These are phyloP conservation scores for Ploettnerulaceae sp. DNA, from an alignment of 2,329 filamentous ascomycete species.

Conservation along the genomic window DNA sequence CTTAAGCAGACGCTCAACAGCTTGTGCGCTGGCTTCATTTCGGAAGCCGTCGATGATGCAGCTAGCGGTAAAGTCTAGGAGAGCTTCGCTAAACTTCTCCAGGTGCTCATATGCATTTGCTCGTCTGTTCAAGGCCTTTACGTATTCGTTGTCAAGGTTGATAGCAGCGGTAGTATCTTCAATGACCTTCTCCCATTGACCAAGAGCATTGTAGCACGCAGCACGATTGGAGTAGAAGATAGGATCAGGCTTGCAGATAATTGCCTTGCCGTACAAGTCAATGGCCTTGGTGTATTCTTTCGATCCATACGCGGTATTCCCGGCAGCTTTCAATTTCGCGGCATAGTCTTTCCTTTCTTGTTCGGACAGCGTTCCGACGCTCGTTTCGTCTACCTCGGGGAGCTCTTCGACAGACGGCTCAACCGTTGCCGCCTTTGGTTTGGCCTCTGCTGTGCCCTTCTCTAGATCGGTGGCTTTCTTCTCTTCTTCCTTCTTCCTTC, in stretches of 20 bases:
- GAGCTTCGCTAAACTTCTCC: conserved; percentile 83
- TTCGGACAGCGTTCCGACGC: conserved; percentile 44
- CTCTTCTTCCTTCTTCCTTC: conserved; percentile 78
- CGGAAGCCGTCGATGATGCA: conserved; percentile 98
- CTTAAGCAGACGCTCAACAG: conserved; percentile 90
- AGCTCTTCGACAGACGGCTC: conserved; percentile 63
- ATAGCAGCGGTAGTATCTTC: conserved; percentile 95
- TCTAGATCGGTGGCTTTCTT: conserved; percentile 68
- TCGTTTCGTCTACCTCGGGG: conserved; percentile 59
- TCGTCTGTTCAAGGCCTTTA: conserved; percentile 95
- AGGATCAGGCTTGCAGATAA: conserved; percentile 93
- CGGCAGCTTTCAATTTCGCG: conserved; percentile 86
- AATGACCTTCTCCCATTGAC: conserved; percentile 91
- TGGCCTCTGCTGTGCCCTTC: conserved; percentile 42
- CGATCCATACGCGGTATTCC: conserved; percentile 91
- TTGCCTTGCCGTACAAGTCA: conserved; percentile 90
- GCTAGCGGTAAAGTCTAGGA: conserved; percentile 96
- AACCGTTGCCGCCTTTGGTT: conserved; percentile 47
- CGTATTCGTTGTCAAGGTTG: conserved; percentile 88
- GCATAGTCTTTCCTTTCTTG: conserved; percentile 82
- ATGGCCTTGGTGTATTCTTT: conserved; percentile 95
- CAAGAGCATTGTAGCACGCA: conserved; percentile 91
- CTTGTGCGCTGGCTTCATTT: conserved; percentile 81
- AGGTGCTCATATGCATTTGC: conserved; percentile 96
- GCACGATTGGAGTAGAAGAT: conserved; percentile 99